Percentiles rank a stretch among this genome's conserved stretches.
Conservation (phyloP, 2,329 filamentous ascomycete species). For the Alternaria gansuensis region DNA sequence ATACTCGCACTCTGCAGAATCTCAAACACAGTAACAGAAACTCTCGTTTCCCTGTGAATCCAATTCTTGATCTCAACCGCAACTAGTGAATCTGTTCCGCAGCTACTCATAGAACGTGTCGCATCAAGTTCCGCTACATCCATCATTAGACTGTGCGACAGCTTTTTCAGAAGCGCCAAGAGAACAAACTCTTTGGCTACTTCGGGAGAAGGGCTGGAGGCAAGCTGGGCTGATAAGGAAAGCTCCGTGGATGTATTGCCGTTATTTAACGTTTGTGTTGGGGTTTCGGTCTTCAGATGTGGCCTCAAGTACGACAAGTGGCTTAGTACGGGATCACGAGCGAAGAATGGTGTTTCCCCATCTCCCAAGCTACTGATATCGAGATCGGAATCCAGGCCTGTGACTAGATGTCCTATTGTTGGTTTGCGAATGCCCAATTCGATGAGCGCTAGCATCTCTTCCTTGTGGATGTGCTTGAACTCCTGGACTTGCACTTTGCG, state of each 20-base stretch:
- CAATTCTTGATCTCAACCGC: constrained; percentile 41
- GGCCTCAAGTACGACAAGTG: constrained; percentile 23
- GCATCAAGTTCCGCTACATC: constrained; percentile 28
- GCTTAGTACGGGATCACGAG: constrained; percentile 13
- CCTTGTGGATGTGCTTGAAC: constrained; percentile 20
- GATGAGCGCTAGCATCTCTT: constrained; percentile 21
- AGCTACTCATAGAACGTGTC: constrained; percentile 16
- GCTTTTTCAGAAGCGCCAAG: constrained; percentile 22
- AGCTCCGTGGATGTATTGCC: not conserved
- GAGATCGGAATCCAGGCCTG: constrained; percentile 15
- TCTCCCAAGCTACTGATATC: not conserved
- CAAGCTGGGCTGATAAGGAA: constrained; percentile 13
- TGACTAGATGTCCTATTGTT: constrained; percentile 17
- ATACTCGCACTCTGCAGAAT: constrained; percentile 30
- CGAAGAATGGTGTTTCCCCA: constrained; percentile 19
- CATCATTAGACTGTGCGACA: constrained; percentile 29
- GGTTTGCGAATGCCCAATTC: constrained; percentile 21
- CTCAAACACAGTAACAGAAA: constrained; percentile 32
- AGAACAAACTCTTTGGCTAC: constrained; percentile 7
- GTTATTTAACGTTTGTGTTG: not conserved
- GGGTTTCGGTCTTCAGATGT: constrained; percentile 8
- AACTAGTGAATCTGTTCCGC: constrained; percentile 38
- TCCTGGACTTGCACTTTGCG: constrained; percentile 22
- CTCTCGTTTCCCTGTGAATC: constrained; percentile 28
- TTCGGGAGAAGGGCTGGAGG: constrained; percentile 6